Evolutionary conservation across 2,329 filamentous ascomycete genomes (phyloP), one percentile per base, ranked within the genome.

Genomic region (Fusarium austroafricanum): DNA sequence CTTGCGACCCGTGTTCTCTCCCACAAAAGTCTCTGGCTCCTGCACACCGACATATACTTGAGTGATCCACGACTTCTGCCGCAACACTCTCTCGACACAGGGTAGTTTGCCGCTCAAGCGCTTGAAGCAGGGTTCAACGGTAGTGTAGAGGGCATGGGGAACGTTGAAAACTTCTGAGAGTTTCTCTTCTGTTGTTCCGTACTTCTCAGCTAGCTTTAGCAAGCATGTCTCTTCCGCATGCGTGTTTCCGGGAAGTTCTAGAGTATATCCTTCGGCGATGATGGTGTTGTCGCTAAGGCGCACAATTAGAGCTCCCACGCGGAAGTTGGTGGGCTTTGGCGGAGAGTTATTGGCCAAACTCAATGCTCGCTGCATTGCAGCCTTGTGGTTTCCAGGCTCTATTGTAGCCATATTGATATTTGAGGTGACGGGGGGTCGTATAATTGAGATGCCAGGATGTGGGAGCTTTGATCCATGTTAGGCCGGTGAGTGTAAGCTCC

Each of bases 161-260:
- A 66, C 68, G 6, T 68, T 68, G 33, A 80, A 76, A 18, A 70
- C 61, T n/a, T 68, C 59, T 1, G 86, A 80, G 6, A 93, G 83
- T 1, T 79, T 76, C 52, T 87, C 86, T 68, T 91, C 89, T 0
- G 83, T 60, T 0, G 84, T 80, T 3, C 75, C 75, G 55, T 86
- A 76, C 65, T 81, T 72, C 46, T 81, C 73, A 2, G 87, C 83
- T 15, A 90, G 85, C 78, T 99, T 98, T 47, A 90, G 80, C 57
- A 99, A 86, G 75, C 93, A 97, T 78, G 91, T 95, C 81, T 99
- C 94, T 77, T 99, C 96, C 5, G 96, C 96, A 76, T 99, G 96
- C 0, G 96, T 98, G 81, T 99, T 99, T 40, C 95, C 96, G 0
- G 89, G 85, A 6, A 94, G 88, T 79, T 99, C 95, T 60, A 97